phyloP scores from a whole-genome alignment of 2,329 filamentous ascomycete species.

The Stachybotrys chartarum region DNA sequence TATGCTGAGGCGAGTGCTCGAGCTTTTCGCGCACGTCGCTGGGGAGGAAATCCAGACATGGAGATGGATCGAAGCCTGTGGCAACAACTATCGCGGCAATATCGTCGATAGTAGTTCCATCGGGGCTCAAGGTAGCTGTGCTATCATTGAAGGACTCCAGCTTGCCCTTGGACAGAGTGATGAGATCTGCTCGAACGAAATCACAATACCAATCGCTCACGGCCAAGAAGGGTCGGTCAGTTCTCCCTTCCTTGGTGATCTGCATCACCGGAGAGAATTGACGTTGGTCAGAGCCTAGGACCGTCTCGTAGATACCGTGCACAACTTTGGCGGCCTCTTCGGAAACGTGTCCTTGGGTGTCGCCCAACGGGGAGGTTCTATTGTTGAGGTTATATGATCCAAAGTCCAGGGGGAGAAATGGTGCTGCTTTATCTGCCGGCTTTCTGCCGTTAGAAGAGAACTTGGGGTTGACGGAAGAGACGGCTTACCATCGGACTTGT shows the following conservation, averaged over 20 bases:
- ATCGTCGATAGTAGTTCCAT: conserved; percentile 35
- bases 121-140: conserved; percentile 24
- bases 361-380: conserved; percentile 50
- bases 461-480: not conserved
- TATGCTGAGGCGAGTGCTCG: conserved; percentile 45
- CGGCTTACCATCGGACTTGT: conserved; percentile 41
- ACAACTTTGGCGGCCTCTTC: conserved; percentile 46
- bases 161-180: conserved; percentile 44
- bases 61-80: conserved; percentile 64
- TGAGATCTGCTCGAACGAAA: conserved; percentile 61
- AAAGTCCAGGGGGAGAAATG: conserved; percentile 68
- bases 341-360: conserved; percentile 58
- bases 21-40: conserved; percentile 47
- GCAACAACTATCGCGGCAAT: conserved; percentile 65
- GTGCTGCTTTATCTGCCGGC: conserved; percentile 40
- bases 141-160: conserved; percentile 24
- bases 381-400: conserved; percentile 62
- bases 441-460: conserved; percentile 11
- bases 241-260: conserved; percentile 29
- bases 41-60: conserved; percentile 59
- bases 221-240: conserved; percentile 56
- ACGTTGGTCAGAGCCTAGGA: conserved; percentile 48
- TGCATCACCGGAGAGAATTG: conserved; percentile 36
- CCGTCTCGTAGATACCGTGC: conserved; percentile 42
- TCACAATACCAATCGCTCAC: conserved; percentile 68